Percentiles rank a stretch among this genome's conserved stretches.
These are phyloP conservation scores for Xylaria sp. DNA, from an alignment of 2,329 filamentous ascomycete species.

Conservation along the genomic window DNA sequence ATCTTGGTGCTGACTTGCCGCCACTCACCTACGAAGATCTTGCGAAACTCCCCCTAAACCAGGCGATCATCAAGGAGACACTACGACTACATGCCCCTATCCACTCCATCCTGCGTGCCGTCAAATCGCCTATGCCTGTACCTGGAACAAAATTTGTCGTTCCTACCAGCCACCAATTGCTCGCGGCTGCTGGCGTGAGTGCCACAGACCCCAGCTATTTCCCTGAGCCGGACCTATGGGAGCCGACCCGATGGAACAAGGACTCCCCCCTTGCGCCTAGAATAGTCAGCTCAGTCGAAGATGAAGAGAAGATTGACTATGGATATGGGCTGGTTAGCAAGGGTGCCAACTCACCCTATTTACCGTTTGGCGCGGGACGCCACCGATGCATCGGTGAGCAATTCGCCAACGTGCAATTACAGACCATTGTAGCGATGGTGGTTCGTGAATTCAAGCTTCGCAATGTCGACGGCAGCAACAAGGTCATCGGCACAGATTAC, in stretches of 20 bases:
- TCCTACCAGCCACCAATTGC: constrained; percentile 80
- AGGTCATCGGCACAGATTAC: constrained; percentile 75
- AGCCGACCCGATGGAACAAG: constrained; percentile 89
- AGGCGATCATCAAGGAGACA: constrained; percentile 89
- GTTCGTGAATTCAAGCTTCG: constrained; percentile 83
- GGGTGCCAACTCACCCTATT: constrained; percentile 87
- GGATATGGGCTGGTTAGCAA: constrained; percentile 94
- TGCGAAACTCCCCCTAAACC: constrained; percentile 80
- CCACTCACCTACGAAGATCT: constrained; percentile 81
- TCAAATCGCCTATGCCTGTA: constrained; percentile 87
- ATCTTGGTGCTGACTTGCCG: constrained; percentile 79
- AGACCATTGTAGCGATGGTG: constrained; percentile 81
- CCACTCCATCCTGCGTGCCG: constrained; percentile 92
- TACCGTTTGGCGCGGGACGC: constrained; percentile 92
- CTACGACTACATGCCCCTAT: constrained; percentile 91
- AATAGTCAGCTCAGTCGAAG: constrained; percentile 58
- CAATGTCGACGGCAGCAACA: constrained; percentile 76
- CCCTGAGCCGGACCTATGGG: constrained; percentile 83
- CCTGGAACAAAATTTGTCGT: constrained; percentile 85
- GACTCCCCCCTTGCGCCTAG: constrained; percentile 66
- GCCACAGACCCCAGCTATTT: constrained; percentile 79
- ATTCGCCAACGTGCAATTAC: constrained; percentile 92
- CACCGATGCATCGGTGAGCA: constrained; percentile 97
- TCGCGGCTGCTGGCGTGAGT: constrained; percentile 86
- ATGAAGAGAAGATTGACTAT: constrained; percentile 86